Conservation (phyloP, 2,329 filamentous ascomycete species). For the Myriosclerotinia scirpicola region DNA sequence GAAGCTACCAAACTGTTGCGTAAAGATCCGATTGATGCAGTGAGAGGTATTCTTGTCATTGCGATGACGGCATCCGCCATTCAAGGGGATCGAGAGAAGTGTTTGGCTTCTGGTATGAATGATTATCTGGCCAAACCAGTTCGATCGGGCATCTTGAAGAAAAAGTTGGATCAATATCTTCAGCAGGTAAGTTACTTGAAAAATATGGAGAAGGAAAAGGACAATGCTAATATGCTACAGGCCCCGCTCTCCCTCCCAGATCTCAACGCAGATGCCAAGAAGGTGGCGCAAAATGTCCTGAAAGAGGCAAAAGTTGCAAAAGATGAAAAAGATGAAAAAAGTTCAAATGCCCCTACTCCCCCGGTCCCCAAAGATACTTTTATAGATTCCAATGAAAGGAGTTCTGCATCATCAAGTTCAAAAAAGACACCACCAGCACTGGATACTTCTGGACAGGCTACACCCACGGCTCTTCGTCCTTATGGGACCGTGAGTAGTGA, state of each 20-base stretch:
- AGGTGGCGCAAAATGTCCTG: conserved; percentile 33
- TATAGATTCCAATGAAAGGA: conserved; percentile 1
- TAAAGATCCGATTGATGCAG: conserved; percentile 70
- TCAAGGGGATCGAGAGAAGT: conserved; percentile 91
- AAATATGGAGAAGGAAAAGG: not conserved
- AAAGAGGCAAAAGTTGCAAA: conserved; percentile 12
- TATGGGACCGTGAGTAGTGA: not conserved
- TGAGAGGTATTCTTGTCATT: conserved; percentile 85
- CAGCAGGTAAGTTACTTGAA: conserved; percentile 33
- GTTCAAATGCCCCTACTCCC: not conserved
- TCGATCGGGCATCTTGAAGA: conserved; percentile 80
- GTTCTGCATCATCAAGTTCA: not conserved
- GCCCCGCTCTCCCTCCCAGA: conserved; percentile 32
- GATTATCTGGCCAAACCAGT: conserved; percentile 96
- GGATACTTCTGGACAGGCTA: not conserved
- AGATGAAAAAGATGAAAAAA: not conserved
- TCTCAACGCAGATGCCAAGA: conserved; percentile 34
- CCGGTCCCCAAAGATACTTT: not conserved
- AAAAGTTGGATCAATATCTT: conserved; percentile 73
- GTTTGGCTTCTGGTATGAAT: conserved; percentile 94
- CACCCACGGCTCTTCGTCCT: not conserved
- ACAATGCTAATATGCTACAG: conserved; percentile 25
- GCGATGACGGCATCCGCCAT: conserved; percentile 97
- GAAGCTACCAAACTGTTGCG: conserved; percentile 84
- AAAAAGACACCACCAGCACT: not conserved